Base-by-base conservation (phyloP, 805 yeast genomes). In the Barnettozyma sp. region DNA sequence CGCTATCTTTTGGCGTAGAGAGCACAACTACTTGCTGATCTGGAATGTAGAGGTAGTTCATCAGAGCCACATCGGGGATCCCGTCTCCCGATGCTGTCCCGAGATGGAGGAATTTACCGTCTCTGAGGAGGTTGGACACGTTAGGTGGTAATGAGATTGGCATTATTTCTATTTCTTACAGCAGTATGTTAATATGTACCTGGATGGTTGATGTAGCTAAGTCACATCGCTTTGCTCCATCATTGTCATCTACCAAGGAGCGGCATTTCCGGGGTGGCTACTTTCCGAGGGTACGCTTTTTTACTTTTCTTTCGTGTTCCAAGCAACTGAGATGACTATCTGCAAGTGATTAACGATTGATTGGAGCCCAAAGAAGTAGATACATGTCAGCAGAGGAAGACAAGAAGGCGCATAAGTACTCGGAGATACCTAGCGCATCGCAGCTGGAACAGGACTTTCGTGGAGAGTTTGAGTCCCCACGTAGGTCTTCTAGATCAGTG, bases 41-140 rank as follows among this genome's bases (percentile, higher is more conserved):
- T 5, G 68, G 63, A 15, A 80, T 59, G 54, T 77, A 84, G 4
- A 88, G 78, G 59, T 84, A 90, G 60, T 85, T 90, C 97, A 90
- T 90, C 44, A 90, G 67, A 14, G 92, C 74, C 4, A 87, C 95
- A 42, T 88, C 92, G 6, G 97, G 97, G 30, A 75, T 58, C 29
- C 83, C 70, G 7, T 56, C 42, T 8, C 56, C 55, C 34, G 66
- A 63, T 40, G 86, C 73, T 2, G 97, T 90, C 3, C 90, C 97
- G 31, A 88, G 66, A 56, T 88, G 97, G 26, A 88, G 75, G 56
- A 76, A 82, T 43, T 79, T 71, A 9, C 85, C 78, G 11, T 71
- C 66, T 40, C 74, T 66, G 24, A 82, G 65, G 25, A 82, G 60
- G 10, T 62, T 53, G 15, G 63, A 40, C 13, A 74, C 55, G 27